Conservation (phyloP, 768 basidiomycete genomes). For the Lactarius sp. region DNA sequence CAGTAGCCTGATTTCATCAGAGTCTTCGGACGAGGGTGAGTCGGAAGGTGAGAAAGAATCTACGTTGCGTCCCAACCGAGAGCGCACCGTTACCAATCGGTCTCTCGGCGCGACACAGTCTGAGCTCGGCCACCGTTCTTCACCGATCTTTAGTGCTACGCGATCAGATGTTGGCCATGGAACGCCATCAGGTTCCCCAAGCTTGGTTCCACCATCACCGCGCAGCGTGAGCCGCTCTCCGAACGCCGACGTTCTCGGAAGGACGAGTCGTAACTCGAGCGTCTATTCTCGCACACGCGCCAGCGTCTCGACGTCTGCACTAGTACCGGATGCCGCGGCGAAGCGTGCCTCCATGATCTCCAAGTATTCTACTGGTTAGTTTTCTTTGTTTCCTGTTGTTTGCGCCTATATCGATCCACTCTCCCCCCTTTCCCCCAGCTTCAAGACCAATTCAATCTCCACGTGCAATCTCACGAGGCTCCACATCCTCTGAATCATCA, state of each 20-base stretch:
- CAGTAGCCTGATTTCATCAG: conserved; percentile 34
- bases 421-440: not conserved
- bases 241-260: conserved; percentile 5
- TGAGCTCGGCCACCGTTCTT: conserved; percentile 30
- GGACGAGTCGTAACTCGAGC: conserved; percentile 11
- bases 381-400: not conserved
- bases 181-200: not conserved
- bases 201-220: not conserved
- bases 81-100: conserved; percentile 33
- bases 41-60: conserved; percentile 35
- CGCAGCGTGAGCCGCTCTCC: not conserved
- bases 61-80: conserved; percentile 34
- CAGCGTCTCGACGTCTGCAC: conserved; percentile 55
- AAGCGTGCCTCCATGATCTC: conserved; percentile 41
- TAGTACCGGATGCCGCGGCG: conserved; percentile 48
- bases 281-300: conserved; percentile 40
- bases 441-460: not conserved
- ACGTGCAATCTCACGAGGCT: conserved; percentile 25
- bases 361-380: conserved; percentile 15
- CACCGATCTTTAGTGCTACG: not conserved
- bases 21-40: conserved; percentile 32
- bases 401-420: not conserved
- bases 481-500: conserved; percentile 30
- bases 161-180: conserved; percentile 22
- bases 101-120: conserved; percentile 21